phyloP scores from a whole-genome alignment of 2,329 filamentous ascomycete genomes.

The Cladorrhinum sp. region DNA sequence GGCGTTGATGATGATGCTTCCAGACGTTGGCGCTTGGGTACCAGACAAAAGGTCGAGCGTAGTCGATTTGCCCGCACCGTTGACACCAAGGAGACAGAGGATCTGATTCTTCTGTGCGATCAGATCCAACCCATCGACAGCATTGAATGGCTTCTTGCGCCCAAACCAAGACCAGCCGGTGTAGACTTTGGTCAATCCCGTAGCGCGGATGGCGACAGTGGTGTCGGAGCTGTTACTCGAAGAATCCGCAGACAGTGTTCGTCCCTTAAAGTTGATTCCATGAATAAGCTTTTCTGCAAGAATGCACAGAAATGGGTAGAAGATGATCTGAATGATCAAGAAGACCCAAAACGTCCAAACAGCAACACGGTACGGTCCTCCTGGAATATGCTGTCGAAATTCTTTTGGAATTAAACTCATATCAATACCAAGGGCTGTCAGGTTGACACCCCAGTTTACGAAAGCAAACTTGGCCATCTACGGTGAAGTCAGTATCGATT shows the following conservation, averaged over 20 bases:
- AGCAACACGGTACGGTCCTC: slow-evolving; percentile 25
- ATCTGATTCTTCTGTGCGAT: slow-evolving; percentile 60
- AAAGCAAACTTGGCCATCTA: slow-evolving; percentile 27
- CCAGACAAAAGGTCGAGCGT: slow-evolving; percentile 67
- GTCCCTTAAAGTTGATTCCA: slow-evolving; percentile 35
- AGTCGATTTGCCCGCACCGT: slow-evolving; percentile 69
- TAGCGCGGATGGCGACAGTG: slow-evolving; percentile 15
- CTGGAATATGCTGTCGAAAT: neutral
- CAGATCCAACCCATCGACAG: slow-evolving; percentile 61
- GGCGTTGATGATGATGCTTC: slow-evolving; percentile 57
- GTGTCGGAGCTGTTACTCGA: neutral
- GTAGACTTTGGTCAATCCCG: slow-evolving; percentile 35
- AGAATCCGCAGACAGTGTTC: slow-evolving; percentile 21
- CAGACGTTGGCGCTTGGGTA: slow-evolving; percentile 57
- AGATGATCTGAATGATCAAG: slow-evolving; percentile 35
- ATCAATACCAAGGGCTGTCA: slow-evolving; percentile 9
- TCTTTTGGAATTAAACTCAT: neutral
- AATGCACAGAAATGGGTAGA: slow-evolving; percentile 34
- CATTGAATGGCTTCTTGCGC: slow-evolving; percentile 35
- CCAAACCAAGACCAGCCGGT: slow-evolving; percentile 32
- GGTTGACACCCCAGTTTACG: slow-evolving; percentile 19
- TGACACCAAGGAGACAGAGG: slow-evolving; percentile 65
- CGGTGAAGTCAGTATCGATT: neutral
- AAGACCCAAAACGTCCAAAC: slow-evolving; percentile 27
- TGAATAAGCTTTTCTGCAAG: slow-evolving; percentile 34